A percentile compares a stretch with the other conserved stretches of the same genome.
phyloP scores from a whole-genome alignment of 2,329 filamentous ascomycete genomes.

The Diaporthe sp. region DNA sequence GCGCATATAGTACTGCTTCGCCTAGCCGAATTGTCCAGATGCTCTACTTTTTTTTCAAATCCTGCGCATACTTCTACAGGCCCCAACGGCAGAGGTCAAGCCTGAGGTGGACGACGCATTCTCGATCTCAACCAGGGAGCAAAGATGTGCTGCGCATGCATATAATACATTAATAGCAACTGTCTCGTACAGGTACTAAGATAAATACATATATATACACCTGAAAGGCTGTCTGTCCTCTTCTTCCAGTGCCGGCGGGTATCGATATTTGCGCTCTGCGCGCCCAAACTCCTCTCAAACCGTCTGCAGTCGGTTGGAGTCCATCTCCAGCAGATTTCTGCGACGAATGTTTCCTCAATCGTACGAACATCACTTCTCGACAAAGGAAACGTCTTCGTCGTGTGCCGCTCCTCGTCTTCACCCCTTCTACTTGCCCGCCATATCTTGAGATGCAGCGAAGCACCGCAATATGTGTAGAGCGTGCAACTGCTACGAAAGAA shows the following conservation, averaged over 20 bases:
- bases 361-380: conserved; percentile 1
- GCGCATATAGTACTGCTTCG: no score
- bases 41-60: background rate
- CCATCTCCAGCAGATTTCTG: conserved; percentile 9
- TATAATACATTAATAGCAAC: conserved; percentile 39
- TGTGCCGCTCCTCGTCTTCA: background rate
- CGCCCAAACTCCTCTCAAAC: conserved; percentile 37
- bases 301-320: background rate
- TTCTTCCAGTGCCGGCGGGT: conserved; percentile 35
- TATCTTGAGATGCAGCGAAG: background rate
- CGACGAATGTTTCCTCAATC: background rate
- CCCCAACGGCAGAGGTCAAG: background rate
- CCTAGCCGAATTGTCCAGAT: background rate
- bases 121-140: background rate
- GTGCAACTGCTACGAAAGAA: background rate
- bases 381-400: conserved; percentile 31
- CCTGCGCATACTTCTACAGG: background rate
- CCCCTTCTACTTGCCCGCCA: background rate
- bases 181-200: conserved; percentile 32
- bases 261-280: conserved; percentile 33
- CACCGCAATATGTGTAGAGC: background rate
- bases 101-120: background rate
- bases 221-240: conserved; percentile 25
- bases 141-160: background rate
- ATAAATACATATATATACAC: conserved; percentile 28